Percentiles rank a stretch among this genome's conserved stretches.
Conservation (phyloP, 768 basidiomycete species). For the Kwoniella bestiolae region DNA sequence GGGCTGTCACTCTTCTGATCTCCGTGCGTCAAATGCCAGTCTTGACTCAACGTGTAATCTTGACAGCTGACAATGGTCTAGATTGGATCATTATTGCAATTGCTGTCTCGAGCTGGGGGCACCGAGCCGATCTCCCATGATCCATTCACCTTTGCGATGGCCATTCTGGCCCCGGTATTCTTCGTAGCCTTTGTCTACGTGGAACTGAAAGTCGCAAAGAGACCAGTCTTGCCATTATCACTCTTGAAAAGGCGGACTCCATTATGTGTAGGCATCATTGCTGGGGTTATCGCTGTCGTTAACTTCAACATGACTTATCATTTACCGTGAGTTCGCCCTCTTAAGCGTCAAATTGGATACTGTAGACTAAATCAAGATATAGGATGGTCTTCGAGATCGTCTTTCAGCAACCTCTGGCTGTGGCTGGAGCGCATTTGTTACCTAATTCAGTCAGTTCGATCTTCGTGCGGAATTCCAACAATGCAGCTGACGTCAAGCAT, state of each 20-base stretch:
- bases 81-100: conserved; percentile 25
- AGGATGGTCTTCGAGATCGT: conserved; percentile 31
- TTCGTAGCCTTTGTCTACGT: conserved; percentile 22
- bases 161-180: conserved; percentile 9
- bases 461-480: background rate
- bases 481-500: background rate
- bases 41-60: background rate
- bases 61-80: background rate
- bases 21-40: conserved; percentile 13
- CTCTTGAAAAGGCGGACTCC: conserved; percentile 13
- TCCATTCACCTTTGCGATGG: conserved; percentile 7
- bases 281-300: conserved; percentile 22
- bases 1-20: conserved; percentile 17
- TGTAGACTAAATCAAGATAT: background rate
- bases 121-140: conserved; percentile 10
- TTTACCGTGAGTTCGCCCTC: conserved; percentile 13
- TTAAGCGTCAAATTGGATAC: background rate
- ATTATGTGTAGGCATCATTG: conserved; percentile 28
- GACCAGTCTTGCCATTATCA: conserved; percentile 21
- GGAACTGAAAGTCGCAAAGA: conserved; percentile 24
- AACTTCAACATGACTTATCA: conserved; percentile 35
- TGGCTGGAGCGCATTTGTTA: conserved; percentile 29
- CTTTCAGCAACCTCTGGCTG: conserved; percentile 21
- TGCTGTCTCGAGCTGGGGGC: conserved; percentile 3
- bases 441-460: conserved; percentile 19